Conservation (phyloP, 148 eudicot genomes). For the Fagopyrum homotropicum region DNA sequence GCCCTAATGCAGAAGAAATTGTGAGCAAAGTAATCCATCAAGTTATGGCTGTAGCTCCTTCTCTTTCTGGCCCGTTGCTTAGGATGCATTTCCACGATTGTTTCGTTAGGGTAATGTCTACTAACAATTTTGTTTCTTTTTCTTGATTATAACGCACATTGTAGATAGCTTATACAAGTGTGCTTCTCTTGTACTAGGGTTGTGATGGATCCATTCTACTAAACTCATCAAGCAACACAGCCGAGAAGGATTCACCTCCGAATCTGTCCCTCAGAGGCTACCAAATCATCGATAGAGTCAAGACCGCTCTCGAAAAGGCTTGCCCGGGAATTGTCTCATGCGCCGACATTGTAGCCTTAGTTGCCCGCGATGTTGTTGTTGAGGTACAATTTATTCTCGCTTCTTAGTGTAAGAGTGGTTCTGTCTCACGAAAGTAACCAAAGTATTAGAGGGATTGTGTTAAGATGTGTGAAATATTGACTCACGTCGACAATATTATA, state of each 20-base stretch:
- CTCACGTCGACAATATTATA: too few relatives aligned
- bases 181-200: not conserved
- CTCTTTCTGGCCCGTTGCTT: constrained; percentile 37
- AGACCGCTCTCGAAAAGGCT: constrained; percentile 12
- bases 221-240: not conserved
- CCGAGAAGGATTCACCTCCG: constrained; percentile 9
- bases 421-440: not conserved
- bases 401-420: not conserved
- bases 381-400: not conserved
- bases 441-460: too few relatives aligned
- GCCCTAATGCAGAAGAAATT: constrained; percentile 36
- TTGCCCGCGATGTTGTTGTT: constrained; percentile 3
- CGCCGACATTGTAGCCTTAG: constrained; percentile 7
- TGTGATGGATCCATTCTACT: constrained; percentile 8
- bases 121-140: too few relatives aligned
- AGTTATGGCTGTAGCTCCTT: constrained; percentile 24
- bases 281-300: constrained; percentile 12
- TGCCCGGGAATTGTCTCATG: constrained; percentile 6
- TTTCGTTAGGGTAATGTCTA: constrained; percentile 37
- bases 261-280: constrained; percentile 5
- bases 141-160: too few relatives aligned
- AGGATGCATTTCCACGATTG: constrained; percentile 60
- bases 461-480: too few relatives aligned
- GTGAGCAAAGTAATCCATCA: constrained; percentile 16
- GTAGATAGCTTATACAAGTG: not conserved